These are phyloP conservation scores for Sporothrix pseudoabietina DNA, from an alignment of 2,329 filamentous ascomycete species.

Conservation along the genomic window DNA sequence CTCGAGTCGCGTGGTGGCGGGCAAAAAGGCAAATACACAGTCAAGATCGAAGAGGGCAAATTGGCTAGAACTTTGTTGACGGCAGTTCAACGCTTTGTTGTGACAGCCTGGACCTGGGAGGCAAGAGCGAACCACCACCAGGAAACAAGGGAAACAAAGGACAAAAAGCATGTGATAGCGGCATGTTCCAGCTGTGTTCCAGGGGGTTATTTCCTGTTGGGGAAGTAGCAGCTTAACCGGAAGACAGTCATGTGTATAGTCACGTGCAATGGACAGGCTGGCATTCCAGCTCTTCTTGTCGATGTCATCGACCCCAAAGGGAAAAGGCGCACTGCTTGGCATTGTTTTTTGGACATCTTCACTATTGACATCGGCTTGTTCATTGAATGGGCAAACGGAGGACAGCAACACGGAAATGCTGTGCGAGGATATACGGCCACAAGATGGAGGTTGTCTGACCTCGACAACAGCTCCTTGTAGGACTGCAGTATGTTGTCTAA, in stretches of 20 bases:
- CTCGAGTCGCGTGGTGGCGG: background rate
- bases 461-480: background rate
- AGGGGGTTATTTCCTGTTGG: conserved; percentile 14
- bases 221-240: conserved; percentile 1
- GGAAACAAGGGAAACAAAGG: background rate
- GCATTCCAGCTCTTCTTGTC: background rate
- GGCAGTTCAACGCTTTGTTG: conserved; percentile 12
- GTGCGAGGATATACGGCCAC: background rate
- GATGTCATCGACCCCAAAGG: background rate
- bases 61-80: conserved; percentile 13
- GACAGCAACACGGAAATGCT: background rate
- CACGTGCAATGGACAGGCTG: background rate
- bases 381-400: background rate
- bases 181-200: conserved; percentile 7
- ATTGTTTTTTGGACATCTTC: background rate
- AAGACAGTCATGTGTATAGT: background rate
- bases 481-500: background rate
- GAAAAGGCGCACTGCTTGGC: background rate
- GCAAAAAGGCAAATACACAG: background rate
- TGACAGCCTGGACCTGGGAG: conserved; percentile 1
- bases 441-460: background rate
- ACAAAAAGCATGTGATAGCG: conserved; percentile 26
- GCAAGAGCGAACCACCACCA: conserved; percentile 3
- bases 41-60: background rate
- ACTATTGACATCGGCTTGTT: background rate